phyloP scores from a whole-genome alignment of 108 stramenopile species.

The Skeletonema marinoi region DNA sequence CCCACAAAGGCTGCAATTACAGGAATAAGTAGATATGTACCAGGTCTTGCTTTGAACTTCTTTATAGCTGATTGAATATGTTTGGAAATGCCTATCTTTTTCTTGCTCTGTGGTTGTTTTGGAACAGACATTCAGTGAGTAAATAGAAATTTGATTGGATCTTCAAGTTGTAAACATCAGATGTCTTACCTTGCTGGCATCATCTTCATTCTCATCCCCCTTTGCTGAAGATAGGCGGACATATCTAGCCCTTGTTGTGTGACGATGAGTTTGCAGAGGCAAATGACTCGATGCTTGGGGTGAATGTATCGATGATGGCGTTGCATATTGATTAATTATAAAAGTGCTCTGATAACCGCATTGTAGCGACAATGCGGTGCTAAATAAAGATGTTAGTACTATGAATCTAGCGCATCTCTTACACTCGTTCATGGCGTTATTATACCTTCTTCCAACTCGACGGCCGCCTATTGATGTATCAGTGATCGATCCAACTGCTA shows the following conservation, averaged over 20 bases:
- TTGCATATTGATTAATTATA: not conserved
- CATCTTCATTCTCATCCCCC: not conserved
- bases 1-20: constrained; percentile 91
- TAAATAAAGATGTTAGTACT: not conserved
- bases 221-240: not conserved
- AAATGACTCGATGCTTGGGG: not conserved
- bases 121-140: not conserved
- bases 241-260: not conserved
- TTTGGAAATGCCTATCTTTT: constrained; percentile 5
- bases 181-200: not conserved
- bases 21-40: constrained; percentile 84
- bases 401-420: not conserved
- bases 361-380: not conserved
- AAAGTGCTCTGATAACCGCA: not conserved
- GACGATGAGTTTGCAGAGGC: not conserved
- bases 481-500: no score
- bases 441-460: not conserved
- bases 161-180: not conserved
- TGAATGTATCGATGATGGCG: not conserved
- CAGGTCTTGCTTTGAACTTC: constrained; percentile 69
- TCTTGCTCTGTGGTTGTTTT: not conserved
- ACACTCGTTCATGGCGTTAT: not conserved
- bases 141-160: not conserved
- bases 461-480: not conserved
- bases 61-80: constrained; percentile 33